phyloP scores from a whole-genome alignment of 345 rosid genomes.

The Salix brachista region DNA sequence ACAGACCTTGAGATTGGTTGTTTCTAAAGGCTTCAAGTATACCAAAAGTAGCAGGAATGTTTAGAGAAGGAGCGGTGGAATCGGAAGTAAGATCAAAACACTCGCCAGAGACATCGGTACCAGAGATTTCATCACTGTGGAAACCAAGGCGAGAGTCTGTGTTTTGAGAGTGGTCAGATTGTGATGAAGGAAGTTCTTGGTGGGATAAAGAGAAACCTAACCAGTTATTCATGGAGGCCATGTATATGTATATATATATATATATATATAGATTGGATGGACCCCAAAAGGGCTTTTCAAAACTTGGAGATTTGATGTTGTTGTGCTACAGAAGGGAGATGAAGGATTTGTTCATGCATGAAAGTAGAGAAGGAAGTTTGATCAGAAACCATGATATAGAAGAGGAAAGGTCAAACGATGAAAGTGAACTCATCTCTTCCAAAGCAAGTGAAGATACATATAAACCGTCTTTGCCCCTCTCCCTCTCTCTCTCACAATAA shows the following conservation, averaged over 20 bases:
- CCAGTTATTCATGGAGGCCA: conserved; percentile 31
- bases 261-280: too few relatives aligned
- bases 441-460: conserved; percentile 31
- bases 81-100: conserved; percentile 46
- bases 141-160: conserved; percentile 16
- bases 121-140: conserved; percentile 18
- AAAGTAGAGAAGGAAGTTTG: not conserved
- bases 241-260: not conserved
- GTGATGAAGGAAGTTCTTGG: conserved; percentile 15
- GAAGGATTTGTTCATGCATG: conserved; percentile 25
- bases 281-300: not conserved
- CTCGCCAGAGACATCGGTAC: conserved; percentile 37
- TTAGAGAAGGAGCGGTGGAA: conserved; percentile 37
- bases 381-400: conserved; percentile 1
- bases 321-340: not conserved
- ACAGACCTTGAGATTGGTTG: conserved; percentile 60
- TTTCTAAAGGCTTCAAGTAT: conserved; percentile 59
- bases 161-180: conserved; percentile 22
- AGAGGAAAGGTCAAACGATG: conserved; percentile 25
- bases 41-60: conserved; percentile 48
- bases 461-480: conserved; percentile 1
- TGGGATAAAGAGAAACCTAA: conserved; percentile 27
- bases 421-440: conserved; percentile 17
- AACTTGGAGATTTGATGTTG: not conserved
- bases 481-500: conserved; percentile 2